These are phyloP conservation scores for Knoxia roxburghii DNA, from an alignment of 257 asterid species.

Conservation along the genomic window DNA sequence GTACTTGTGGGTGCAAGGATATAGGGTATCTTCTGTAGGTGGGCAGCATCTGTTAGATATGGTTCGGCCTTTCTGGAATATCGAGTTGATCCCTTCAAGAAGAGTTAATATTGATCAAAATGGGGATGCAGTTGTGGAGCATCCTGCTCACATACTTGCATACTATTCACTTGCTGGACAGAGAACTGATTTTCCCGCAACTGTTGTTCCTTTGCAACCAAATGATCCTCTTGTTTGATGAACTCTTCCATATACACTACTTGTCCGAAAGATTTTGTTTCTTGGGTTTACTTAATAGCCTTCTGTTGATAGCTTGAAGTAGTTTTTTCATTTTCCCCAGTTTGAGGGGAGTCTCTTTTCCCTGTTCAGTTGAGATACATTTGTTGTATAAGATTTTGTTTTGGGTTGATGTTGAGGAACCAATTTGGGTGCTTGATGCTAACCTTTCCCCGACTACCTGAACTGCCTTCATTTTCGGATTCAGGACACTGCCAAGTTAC, in stretches of 20 bases:
- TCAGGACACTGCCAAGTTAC: not conserved
- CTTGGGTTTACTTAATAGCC: not conserved
- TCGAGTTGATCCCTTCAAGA: constrained; percentile 71
- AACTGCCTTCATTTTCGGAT: not conserved
- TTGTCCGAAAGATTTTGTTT: not conserved
- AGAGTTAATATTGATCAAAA: constrained; percentile 22
- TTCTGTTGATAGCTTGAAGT: constrained; percentile 11
- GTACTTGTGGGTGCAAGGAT: constrained; percentile 91
- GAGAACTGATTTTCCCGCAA: constrained; percentile 65
- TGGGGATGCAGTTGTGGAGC: constrained; percentile 30
- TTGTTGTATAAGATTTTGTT: constrained; percentile 4
- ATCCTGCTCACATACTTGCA: constrained; percentile 83
- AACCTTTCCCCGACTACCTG: not conserved
- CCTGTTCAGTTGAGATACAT: constrained; percentile 1
- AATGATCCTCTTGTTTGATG: constrained; percentile 1
- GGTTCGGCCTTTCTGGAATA: constrained; percentile 76
- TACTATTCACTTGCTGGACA: constrained; percentile 87
- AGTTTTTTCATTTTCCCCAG: not conserved
- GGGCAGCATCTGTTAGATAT: constrained; percentile 50
- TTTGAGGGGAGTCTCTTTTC: not conserved
- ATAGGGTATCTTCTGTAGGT: constrained; percentile 38
- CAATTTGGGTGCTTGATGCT: constrained; percentile 4
- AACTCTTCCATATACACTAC: constrained; percentile 20
- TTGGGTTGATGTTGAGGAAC: constrained; percentile 2
- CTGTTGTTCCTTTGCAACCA: constrained; percentile 51